These are phyloP conservation scores for Larix sibirica DNA, from an alignment of 83 land plant species.

Conservation along the genomic window DNA sequence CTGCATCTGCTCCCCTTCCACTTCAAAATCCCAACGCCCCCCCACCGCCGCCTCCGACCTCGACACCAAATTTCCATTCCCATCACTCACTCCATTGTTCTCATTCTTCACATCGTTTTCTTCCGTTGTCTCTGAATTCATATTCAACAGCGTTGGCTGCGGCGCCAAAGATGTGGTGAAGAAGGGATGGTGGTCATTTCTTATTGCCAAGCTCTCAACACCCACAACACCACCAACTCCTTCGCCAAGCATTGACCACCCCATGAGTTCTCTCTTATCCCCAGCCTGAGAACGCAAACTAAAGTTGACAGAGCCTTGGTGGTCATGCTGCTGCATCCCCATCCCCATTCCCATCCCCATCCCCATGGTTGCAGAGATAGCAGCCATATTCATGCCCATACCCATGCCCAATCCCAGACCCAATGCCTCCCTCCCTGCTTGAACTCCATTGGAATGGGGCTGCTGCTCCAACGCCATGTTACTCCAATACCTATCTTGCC, in stretches of 20 bases:
- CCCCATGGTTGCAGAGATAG: neutral
- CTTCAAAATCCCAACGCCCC: slow-evolving; percentile 5
- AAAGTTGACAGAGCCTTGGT: neutral
- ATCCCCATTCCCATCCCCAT: neutral
- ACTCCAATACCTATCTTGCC: slow-evolving; percentile 9
- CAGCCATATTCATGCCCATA: neutral
- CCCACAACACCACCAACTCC: neutral
- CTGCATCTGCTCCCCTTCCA: neutral
- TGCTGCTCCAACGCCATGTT: slow-evolving; percentile 2
- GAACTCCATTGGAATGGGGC: neutral
- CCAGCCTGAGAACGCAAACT: neutral
- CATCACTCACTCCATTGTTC: neutral
- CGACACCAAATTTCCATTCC: neutral
- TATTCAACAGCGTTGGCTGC: neutral
- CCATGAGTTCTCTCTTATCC: neutral
- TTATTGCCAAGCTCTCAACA: slow-evolving; percentile 7
- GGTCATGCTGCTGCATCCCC: slow-evolving; percentile 2
- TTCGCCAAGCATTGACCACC: slow-evolving; percentile 5
- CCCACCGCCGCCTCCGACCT: neutral
- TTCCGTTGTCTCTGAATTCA: neutral
- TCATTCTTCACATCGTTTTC: neutral
- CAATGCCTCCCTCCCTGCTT: slow-evolving; percentile 1
- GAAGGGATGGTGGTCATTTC: neutral
- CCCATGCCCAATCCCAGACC: neutral
- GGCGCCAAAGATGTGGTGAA: neutral